Base-by-base conservation (phyloP, 2,329 filamentous ascomycete species). In the Aspergillus melleus region DNA sequence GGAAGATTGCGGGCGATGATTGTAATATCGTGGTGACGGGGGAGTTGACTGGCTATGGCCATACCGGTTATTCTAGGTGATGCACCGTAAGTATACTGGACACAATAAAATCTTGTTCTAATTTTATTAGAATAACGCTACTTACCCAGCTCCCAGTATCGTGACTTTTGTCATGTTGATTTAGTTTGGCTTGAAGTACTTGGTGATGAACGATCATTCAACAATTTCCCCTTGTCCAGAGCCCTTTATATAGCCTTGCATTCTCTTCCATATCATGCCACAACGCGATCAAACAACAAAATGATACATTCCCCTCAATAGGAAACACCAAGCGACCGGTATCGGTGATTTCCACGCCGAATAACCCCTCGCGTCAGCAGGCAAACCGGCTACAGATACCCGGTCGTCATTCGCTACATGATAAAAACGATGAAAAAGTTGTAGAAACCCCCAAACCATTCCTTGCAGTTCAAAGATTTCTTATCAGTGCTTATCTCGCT, bases 1-100 rank as follows among this genome's bases (percentile, higher is more conserved):
- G 72, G 71, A 42, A 76, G 64, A 60, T 74, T 62, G 30, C 68
- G 63, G 19, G 70, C 74, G n/a, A 74, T 63, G 47, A 76, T 71
- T 19, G 72, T 76, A 20, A 75, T 57, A 11, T 66, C 61, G 44
- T 49, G 47, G 22, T 22, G 42, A 11, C 49, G 29, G 3, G 57
- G 52, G 9, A 58, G 46, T 22, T 54, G 52, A 52, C 57, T 58
- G 30, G 57, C 57, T n/a, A 58, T 51, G 12, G 51, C 57, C 57
- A 58, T 58, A 20, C 57, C 57, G n/a, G 57, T 58, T 22, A 58
- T 54, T n/a, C 57, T 58, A n/a, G n/a, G 16, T 10, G n/a, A 26
- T n/a, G 12, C 24, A 9, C 14, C 16, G 20, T 54, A 49, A 50
- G 51, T n/a, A 20, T 10, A 5, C 9, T 1, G 2, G 14, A 11